Conservation (phyloP, 1,139 yeast species). For the Kurtzmaniella quercitrusa region DNA sequence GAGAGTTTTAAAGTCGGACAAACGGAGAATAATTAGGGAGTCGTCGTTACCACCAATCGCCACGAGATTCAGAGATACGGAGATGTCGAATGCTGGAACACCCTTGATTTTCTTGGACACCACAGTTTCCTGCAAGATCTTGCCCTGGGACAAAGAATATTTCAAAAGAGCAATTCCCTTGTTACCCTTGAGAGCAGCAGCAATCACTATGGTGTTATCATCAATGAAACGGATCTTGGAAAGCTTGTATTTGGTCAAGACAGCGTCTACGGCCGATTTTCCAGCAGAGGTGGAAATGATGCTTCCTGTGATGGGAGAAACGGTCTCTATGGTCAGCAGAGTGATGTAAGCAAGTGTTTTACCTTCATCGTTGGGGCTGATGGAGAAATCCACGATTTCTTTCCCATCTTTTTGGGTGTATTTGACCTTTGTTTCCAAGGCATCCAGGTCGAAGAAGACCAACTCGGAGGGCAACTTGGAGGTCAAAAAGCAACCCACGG, state of each 20-base stretch:
- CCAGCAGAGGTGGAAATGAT: slow-evolving; percentile 29
- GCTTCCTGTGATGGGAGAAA: slow-evolving; percentile 44
- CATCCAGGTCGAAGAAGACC: slow-evolving; percentile 54
- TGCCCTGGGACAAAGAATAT: slow-evolving; percentile 40
- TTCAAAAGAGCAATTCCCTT: slow-evolving; percentile 33
- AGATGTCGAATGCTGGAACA: slow-evolving; percentile 65
- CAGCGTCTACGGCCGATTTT: slow-evolving; percentile 17
- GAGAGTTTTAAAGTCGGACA: slow-evolving; percentile 47
- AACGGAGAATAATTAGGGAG: slow-evolving; percentile 54
- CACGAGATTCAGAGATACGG: slow-evolving; percentile 41
- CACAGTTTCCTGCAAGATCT: slow-evolving; percentile 37
- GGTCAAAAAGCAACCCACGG: slow-evolving; percentile 60
- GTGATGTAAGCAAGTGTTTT: slow-evolving; percentile 57
- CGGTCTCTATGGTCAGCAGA: slow-evolving; percentile 43
- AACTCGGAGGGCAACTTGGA: slow-evolving; percentile 57
- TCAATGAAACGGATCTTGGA: slow-evolving; percentile 60
- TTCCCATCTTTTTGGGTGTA: slow-evolving; percentile 13
- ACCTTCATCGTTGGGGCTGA: slow-evolving; percentile 40
- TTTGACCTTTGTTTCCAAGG: slow-evolving; percentile 34
- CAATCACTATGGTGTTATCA: slow-evolving; percentile 49
- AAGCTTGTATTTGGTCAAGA: slow-evolving; percentile 34
- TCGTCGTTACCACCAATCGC: slow-evolving; percentile 78
- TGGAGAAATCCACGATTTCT: slow-evolving; percentile 26
- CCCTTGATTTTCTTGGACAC: slow-evolving; percentile 56
- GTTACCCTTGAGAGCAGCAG: slow-evolving; percentile 48